Evolutionary conservation across 2,329 filamentous ascomycete genomes (phyloP), one percentile per base, ranked within the genome.

Genomic region (Trichoderma harzianum): DNA sequence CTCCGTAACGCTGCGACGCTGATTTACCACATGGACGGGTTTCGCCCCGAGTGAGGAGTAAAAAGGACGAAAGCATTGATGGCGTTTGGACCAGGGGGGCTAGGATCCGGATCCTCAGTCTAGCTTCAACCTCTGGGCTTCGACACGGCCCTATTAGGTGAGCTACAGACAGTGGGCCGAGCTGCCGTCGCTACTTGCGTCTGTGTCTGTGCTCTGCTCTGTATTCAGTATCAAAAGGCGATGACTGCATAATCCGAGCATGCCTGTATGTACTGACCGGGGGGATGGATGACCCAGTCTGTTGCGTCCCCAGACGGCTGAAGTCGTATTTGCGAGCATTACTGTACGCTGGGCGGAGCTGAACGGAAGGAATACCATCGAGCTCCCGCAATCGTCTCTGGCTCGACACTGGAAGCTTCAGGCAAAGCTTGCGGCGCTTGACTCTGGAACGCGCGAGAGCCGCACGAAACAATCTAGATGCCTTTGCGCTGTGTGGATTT

Each of bases 401-500:
- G 43, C 8, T 24, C 12, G 47, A 53, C 47, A 53, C 26, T 69
- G 10, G 43, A 34, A 34, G n/a, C 57, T 34, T 60, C 57, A 34
- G n/a, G 65, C 24, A 24, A 32, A 5, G 34, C n/a, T 51, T 51
- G 66, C 36, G 53, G 65, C 36, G 66, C 28, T 34, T 61, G 28
- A 34, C 12, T 61, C 30, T 61, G 26, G n/a, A 47, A 51, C 8
- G 66, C 36, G 66, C 36, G 66, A 69, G 55, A 69, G 66, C 66
- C 26, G 66, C 12, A 21, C 18, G 24, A 43, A 32, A 32, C 53
- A 43, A 57, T 58, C 26, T 28, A 30, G 47, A 68, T n/a, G 61
- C 32, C 34, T 34, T 43, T 55, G 47, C 51, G n/a, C 47, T 55
- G 21, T 14, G 47, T 26, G 21, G 32, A 26, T n/a, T 67, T 51